phyloP scores from a whole-genome alignment of 805 yeast species.

The Lachancea fermentati region DNA sequence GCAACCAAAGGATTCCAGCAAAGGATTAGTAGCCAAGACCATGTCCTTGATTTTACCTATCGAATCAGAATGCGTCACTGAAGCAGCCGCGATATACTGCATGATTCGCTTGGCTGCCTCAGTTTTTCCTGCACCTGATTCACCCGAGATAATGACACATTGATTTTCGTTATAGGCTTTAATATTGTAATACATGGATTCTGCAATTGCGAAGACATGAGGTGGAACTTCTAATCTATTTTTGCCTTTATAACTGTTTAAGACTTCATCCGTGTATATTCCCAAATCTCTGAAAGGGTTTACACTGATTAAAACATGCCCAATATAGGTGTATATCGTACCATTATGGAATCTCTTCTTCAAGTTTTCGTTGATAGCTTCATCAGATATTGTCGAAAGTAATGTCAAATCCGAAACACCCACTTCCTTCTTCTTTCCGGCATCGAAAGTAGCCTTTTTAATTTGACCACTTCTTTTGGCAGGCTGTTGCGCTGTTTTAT shows the following conservation, averaged over 20 bases:
- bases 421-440: slow-evolving; percentile 88
- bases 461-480: slow-evolving; percentile 51
- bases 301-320: slow-evolving; percentile 90
- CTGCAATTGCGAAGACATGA: slow-evolving; percentile 97
- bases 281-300: slow-evolving; percentile 97
- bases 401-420: slow-evolving; percentile 95
- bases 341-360: slow-evolving; percentile 86
- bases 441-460: slow-evolving; percentile 86
- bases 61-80: slow-evolving; percentile 56
- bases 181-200: slow-evolving; percentile 91
- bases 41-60: slow-evolving; percentile 90
- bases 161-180: slow-evolving; percentile 92
- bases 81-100: slow-evolving; percentile 92
- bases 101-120: slow-evolving; percentile 97
- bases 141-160: slow-evolving; percentile 96
- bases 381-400: slow-evolving; percentile 82
- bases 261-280: slow-evolving; percentile 75
- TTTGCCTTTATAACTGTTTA: slow-evolving; percentile 78
- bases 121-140: slow-evolving; percentile 97
- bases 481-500: slow-evolving; percentile 47
- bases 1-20: slow-evolving; percentile 97
- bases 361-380: slow-evolving; percentile 85
- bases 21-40: slow-evolving; percentile 96
- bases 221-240: slow-evolving; percentile 96
- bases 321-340: slow-evolving; percentile 86